Conservation (phyloP, 2,329 filamentous ascomycete genomes). For the Sporothrix humicola region DNA sequence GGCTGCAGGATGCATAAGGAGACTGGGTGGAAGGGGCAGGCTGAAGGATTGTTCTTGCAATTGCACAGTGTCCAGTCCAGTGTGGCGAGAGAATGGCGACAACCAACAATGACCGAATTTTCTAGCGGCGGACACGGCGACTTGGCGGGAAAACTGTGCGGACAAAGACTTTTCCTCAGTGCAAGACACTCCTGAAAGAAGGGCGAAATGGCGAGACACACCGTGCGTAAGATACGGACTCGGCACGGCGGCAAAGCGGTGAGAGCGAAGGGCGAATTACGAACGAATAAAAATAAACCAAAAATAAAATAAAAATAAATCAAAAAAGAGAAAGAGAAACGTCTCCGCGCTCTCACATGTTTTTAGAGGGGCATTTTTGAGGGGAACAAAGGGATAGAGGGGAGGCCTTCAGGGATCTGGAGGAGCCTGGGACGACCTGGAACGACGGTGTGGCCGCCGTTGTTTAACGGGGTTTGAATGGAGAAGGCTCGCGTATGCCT, state of each 20-base stretch:
- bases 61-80: slow-evolving; percentile 11
- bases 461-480: neutral
- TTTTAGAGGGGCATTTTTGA: neutral
- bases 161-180: neutral
- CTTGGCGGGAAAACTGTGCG: neutral
- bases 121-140: slow-evolving; percentile 21
- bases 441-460: slow-evolving; percentile 25
- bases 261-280: neutral
- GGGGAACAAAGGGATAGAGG: too few species aligned
- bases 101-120: slow-evolving; percentile 15
- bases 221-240: neutral
- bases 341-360: slow-evolving; percentile 10
- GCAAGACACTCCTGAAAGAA: neutral
- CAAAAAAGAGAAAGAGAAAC: neutral
- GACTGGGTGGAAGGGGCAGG: neutral
- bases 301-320: too few species aligned
- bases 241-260: slow-evolving; percentile 17
- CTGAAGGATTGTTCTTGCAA: neutral
- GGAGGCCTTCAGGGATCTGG: too few species aligned
- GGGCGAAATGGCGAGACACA: neutral
- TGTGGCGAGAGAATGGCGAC: slow-evolving; percentile 12
- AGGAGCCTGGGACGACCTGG: neutral
- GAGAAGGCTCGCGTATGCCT: too few species aligned
- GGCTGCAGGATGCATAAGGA: slow-evolving; percentile 1
- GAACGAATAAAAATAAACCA: neutral